These are phyloP conservation scores for Mortierella sp. DNA, from an alignment of 371 early-diverging fungal species.

Conservation along the genomic window DNA sequence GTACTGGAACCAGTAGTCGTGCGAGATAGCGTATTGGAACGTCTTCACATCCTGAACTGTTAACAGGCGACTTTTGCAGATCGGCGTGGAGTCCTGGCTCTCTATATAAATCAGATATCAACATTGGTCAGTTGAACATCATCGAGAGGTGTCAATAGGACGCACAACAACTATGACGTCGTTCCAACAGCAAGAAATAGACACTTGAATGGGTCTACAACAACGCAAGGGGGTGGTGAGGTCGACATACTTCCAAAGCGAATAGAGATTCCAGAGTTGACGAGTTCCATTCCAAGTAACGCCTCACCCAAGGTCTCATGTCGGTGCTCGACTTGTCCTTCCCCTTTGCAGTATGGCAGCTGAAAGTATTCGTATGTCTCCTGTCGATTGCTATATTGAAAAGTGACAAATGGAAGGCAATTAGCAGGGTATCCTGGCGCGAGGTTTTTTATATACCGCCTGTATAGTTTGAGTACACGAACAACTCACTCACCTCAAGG, in stretches of 20 bases:
- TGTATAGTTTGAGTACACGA: not conserved
- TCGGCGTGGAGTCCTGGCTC: constrained; percentile 23
- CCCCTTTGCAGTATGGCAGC: constrained; percentile 83
- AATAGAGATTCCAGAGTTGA: constrained; percentile 81
- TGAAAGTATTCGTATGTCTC: constrained; percentile 87
- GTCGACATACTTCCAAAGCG: constrained; percentile 64
- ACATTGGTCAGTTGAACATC: not conserved
- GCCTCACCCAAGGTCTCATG: constrained; percentile 91
- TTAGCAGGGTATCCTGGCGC: not conserved
- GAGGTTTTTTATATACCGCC: not conserved
- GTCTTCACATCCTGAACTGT: constrained; percentile 63
- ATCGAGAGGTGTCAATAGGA: too few species aligned
- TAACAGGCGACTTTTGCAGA: constrained; percentile 64
- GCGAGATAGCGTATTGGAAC: constrained; percentile 75
- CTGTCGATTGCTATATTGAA: constrained; percentile 67
- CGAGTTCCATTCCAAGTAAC: constrained; percentile 82
- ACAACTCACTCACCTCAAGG: constrained; percentile 44
- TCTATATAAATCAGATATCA: constrained; percentile 10
- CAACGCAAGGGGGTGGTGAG: not conserved
- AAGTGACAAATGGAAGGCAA: not conserved
- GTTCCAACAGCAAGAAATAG: not conserved
- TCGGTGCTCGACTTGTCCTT: constrained; percentile 70
- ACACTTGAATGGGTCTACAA: not conserved
- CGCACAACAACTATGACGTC: not conserved
- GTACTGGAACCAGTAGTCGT: constrained; percentile 82